Percentiles rank a stretch among this genome's conserved stretches.
Evolutionary conservation across 2,329 filamentous ascomycete genomes (phyloP).

Genomic region (Microdochium nivale): DNA sequence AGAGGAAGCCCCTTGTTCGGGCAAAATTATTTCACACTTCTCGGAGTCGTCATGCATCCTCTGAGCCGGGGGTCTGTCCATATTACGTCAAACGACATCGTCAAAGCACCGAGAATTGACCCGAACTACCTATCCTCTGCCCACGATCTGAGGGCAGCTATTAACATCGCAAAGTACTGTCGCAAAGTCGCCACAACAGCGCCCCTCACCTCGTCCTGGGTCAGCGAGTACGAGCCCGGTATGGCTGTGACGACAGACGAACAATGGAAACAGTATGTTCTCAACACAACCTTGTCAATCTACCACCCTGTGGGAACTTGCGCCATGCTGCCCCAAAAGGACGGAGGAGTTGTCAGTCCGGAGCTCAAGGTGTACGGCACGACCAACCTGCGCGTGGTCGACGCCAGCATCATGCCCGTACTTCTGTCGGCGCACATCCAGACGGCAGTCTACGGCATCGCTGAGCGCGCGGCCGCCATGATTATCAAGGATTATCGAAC

Average conservation of each 20-base stretch:
- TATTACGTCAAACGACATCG: slow-evolving; percentile 23
- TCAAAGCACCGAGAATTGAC: slow-evolving; percentile 22
- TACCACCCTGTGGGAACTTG: slow-evolving; percentile 35
- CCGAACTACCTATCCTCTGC: background rate
- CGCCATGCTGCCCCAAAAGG: slow-evolving; percentile 32
- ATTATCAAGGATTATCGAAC: slow-evolving; percentile 1
- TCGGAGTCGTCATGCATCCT: slow-evolving; percentile 19
- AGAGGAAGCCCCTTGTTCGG: slow-evolving; percentile 16
- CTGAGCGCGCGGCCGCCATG: slow-evolving; percentile 28
- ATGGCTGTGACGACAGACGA: slow-evolving; percentile 1
- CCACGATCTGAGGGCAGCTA: slow-evolving; percentile 9
- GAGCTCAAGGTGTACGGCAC: slow-evolving; percentile 35
- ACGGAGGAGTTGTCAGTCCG: slow-evolving; percentile 36
- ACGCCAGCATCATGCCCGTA: slow-evolving; percentile 38
- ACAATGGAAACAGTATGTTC: slow-evolving; percentile 1
- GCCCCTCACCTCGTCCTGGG: background rate
- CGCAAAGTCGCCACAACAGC: background rate
- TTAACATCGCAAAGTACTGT: slow-evolving; percentile 17
- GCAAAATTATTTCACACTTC: slow-evolving; percentile 17
- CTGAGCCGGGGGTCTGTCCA: slow-evolving; percentile 27
- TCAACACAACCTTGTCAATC: slow-evolving; percentile 13
- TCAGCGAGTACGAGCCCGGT: slow-evolving; percentile 2
- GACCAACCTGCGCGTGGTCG: slow-evolving; percentile 33
- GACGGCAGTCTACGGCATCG: slow-evolving; percentile 41
- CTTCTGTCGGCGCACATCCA: slow-evolving; percentile 36